Percentiles rank a stretch among this genome's conserved stretches.
Evolutionary conservation across 768 basidiomycete species (phyloP).

Genomic region (Phanerochaete carnosa): DNA sequence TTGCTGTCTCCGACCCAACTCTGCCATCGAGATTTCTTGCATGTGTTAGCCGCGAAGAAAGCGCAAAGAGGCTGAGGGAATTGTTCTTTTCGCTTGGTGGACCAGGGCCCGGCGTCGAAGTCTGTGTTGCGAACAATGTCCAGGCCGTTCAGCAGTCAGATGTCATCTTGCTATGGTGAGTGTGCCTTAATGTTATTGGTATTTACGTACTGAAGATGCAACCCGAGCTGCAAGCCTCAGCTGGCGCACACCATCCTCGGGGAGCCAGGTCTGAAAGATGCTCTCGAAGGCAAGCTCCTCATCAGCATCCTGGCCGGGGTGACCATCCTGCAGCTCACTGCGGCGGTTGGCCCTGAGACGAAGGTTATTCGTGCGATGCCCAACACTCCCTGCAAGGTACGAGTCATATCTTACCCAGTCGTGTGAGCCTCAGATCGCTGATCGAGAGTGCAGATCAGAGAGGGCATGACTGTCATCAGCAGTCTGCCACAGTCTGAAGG

Average conservation of each 20-base stretch:
- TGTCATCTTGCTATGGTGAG: constrained; percentile 87
- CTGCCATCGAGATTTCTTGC: constrained; percentile 81
- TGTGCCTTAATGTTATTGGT: neutral
- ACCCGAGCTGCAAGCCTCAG: constrained; percentile 87
- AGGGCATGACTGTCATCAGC: constrained; percentile 96
- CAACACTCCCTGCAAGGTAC: constrained; percentile 93
- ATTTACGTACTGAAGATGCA: neutral
- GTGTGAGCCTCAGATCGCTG: neutral
- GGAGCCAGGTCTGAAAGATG: constrained; percentile 75
- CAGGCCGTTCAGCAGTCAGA: constrained; percentile 69
- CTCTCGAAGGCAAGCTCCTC: constrained; percentile 84
- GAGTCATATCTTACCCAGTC: neutral
- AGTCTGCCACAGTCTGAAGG: constrained; percentile 53
- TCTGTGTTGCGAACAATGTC: constrained; percentile 69
- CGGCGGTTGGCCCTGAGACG: constrained; percentile 73
- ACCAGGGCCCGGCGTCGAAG: constrained; percentile 64
- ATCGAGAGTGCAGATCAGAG: constrained; percentile 69
- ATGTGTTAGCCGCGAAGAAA: constrained; percentile 80
- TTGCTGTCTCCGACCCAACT: constrained; percentile 53
- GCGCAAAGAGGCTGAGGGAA: constrained; percentile 58
- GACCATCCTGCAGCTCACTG: constrained; percentile 75
- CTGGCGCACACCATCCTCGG: constrained; percentile 71
- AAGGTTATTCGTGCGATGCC: constrained; percentile 96
- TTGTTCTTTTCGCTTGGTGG: constrained; percentile 58
- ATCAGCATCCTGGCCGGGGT: constrained; percentile 99